Evolutionary conservation across 2,329 filamentous ascomycete species (phyloP).

Genomic region (Alternaria gansuensis): DNA sequence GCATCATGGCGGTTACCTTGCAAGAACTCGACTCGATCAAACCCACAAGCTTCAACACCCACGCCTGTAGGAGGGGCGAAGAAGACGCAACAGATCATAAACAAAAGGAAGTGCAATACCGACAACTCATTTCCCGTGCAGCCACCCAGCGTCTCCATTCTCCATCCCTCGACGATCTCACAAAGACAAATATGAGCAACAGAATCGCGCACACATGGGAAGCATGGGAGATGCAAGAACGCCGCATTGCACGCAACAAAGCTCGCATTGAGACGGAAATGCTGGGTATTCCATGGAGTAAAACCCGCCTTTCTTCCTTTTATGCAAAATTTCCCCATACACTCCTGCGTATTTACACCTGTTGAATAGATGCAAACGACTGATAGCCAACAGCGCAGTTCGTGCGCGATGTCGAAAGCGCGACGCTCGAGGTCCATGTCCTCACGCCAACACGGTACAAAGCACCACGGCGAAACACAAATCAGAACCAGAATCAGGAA

Average conservation of each 20-base stretch:
- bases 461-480: neutral
- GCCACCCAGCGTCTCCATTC: slow-evolving; percentile 31
- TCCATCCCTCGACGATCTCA: slow-evolving; percentile 5
- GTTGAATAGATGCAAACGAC: neutral
- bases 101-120: slow-evolving; percentile 13
- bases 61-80: neutral
- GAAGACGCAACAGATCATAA: neutral
- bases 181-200: neutral
- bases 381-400: slow-evolving; percentile 4
- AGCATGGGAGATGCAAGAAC: slow-evolving; percentile 8
- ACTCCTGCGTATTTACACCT: too few species aligned
- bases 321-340: too few species aligned
- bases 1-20: neutral
- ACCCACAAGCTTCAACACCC: neutral
- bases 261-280: neutral
- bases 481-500: neutral
- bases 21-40: neutral
- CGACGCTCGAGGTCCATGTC: slow-evolving; percentile 11
- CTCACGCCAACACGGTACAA: slow-evolving; percentile 19
- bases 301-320: neutral
- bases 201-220: neutral
- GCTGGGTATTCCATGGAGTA: slow-evolving; percentile 9
- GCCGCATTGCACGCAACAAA: neutral
- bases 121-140: slow-evolving; percentile 30
- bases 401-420: slow-evolving; percentile 3